Evolutionary conservation across 257 asterid species (phyloP).

Genomic region (Lycium barbarum): DNA sequence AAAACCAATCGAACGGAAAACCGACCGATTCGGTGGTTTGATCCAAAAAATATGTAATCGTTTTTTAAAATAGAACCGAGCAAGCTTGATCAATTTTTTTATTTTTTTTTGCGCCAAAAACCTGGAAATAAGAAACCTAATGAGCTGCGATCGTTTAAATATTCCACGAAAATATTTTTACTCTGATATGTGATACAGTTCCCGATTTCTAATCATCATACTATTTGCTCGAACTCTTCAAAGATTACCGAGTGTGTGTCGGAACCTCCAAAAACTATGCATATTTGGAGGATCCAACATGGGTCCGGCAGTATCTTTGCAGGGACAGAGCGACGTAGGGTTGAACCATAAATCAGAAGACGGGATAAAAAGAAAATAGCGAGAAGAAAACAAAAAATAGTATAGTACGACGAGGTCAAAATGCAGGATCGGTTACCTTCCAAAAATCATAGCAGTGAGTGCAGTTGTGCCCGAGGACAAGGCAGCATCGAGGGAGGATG

Average conservation of each 20-base stretch:
- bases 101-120: no score
- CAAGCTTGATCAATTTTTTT: no score
- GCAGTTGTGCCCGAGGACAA: conserved; percentile 95
- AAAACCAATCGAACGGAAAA: no score
- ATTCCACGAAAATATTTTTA: no score
- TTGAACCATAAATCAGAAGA: background rate
- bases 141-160: no score
- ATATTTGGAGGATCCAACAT: background rate
- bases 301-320: no score
- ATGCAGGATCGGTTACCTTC: conserved; percentile 54
- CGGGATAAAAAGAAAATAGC: background rate
- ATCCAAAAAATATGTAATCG: no score
- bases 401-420: background rate
- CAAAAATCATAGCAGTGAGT: conserved; percentile 87
- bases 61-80: no score
- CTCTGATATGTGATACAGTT: background rate
- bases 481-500: conserved; percentile 67
- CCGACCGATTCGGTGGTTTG: no score
- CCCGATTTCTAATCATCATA: background rate
- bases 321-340: background rate
- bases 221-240: background rate
- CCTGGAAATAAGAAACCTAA: no score
- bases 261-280: conserved; percentile 6
- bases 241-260: background rate
- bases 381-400: background rate